Base-by-base conservation (phyloP, 2,329 filamentous ascomycete species). In the Ascochyta lentis region DNA sequence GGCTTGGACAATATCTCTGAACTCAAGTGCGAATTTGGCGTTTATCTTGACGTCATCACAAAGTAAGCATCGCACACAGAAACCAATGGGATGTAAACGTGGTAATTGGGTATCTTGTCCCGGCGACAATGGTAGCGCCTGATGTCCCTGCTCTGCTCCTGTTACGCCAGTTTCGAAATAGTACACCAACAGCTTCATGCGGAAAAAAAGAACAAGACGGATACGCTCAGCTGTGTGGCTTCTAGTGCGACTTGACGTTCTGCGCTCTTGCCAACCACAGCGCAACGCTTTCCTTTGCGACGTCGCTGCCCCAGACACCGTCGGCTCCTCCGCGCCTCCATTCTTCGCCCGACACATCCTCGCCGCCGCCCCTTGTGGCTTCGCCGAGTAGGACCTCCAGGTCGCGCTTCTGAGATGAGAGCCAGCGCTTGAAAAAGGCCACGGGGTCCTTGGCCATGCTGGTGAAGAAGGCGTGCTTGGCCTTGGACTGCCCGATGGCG, bases 401-500 rank as follows among this genome's bases (percentile, higher is more conserved):
- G 73, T 98, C 94, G 44, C 93, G 84, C 78, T 92, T 92, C 79
- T 99, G 95, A 15, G 89, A 94, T 68, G 88, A 92, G 48, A 96
- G 82, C 95, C 95, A 99, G 69, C 90, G 87, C 61, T 86, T 87
- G 57, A 97, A 83, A 68, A 98, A 98, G 12, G 84, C 86, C 15
- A 90, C 89, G 0, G 95, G 95, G 65, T 97, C 92, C 61, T 89
- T 86, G 56, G 87, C 86, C 61, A 98, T 81, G 5, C 87, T 86
- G 6, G 85, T 87, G 76, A 95, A 89, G 80, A 99, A 99, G 15
- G 88, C 86, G 73, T 96, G 91, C 73, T 96, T 96, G 23, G 92
- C 91, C 73, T 96, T 96, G 24, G 90, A 91, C 64, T 92, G 87
- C 26, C 88, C 84, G 40, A 97, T 84, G 1, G 91, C 91, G 73